A percentile compares a stretch with the other conserved stretches of the same genome.
phyloP scores from a whole-genome alignment of 1,284 basidiomycete species.

The Malassezia arunalokei region DNA sequence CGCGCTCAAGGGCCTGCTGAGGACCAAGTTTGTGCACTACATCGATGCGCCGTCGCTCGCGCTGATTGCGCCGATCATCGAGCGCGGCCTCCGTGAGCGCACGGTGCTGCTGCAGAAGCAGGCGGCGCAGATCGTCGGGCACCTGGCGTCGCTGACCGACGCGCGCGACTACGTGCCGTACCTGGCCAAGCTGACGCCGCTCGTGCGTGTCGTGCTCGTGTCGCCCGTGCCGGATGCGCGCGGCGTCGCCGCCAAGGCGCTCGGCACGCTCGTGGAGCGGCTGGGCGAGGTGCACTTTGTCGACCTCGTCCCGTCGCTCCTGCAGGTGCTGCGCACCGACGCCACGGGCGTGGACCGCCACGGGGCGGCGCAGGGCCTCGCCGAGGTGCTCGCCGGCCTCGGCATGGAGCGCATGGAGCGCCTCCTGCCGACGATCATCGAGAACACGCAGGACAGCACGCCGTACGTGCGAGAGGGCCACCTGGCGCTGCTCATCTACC shows the following conservation, averaged over 20 bases:
- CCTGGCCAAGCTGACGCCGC: conserved; percentile 69
- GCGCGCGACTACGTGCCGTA: conserved; percentile 96
- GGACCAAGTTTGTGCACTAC: conserved; percentile 94
- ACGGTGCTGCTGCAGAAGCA: conserved; percentile 89
- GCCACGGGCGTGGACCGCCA: conserved; percentile 91
- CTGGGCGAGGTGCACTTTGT: conserved; percentile 92
- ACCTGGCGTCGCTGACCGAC: conserved; percentile 78
- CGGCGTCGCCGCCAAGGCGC: conserved; percentile 87
- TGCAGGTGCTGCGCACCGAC: conserved; percentile 81
- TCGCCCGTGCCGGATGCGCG: conserved; percentile 86
- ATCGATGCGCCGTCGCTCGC: conserved; percentile 97
- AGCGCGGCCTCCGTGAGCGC: conserved; percentile 80
- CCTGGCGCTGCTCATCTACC: conserved; percentile 90
- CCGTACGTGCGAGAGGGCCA: conserved; percentile 93
- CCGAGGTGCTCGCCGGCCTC: conserved; percentile 85
- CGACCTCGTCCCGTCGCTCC: conserved; percentile 77
- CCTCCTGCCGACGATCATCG: conserved; percentile 83
- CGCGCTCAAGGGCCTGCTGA: conserved; percentile 70
- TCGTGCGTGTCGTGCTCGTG: conserved; percentile 81
- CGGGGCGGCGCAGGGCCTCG: conserved; percentile 92
- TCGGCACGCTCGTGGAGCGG: conserved; percentile 93
- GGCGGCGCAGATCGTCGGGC: conserved; percentile 91
- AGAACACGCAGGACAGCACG: conserved; percentile 74
- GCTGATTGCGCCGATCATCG: conserved; percentile 85
- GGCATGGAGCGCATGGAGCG: conserved; percentile 95